Base-by-base conservation (phyloP, 192 early-diverging fungal species). In the Podochytrium sp. region DNA sequence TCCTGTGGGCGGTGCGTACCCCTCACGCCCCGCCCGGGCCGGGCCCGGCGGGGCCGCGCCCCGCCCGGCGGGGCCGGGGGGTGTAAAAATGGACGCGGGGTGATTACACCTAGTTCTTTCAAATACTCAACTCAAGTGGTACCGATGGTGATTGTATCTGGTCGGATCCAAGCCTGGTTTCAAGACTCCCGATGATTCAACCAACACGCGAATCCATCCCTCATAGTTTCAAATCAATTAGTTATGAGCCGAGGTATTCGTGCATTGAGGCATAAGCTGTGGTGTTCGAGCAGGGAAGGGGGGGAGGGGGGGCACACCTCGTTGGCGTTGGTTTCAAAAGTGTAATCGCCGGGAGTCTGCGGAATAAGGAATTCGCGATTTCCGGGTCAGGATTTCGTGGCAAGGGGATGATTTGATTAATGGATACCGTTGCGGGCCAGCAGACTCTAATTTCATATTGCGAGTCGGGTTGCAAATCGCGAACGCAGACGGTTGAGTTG, bases 381-480 rank as follows among this genome's bases (percentile, higher is more conserved):
- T 14, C 12, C n/a, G 20, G 43, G 20, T 47, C 10, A 47, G 20
- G 6, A 61, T 33, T 39, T 55, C 23, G 25, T 12, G 37, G 33
- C 37, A 1, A 34, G 59, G 12, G 4, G 37, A 34, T 35, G 30
- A 12, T 61, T 7, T 25, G 20, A 20, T 14, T 7, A 41, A 39
- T 35, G 53, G 7, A 2, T 2, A 71, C 69, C 41, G 69, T 71
- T 59, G 69, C 69, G 14, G 69, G 69, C 69, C 69, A 71, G 30
- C 69, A 71, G 1, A 71, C 69, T 10, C 69, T 32, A 3, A 71
- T 20, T 40, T 71, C 69, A 47, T 71, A 71, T 18, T 32, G 33
- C 5, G 69, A 29, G 10, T 30, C 27, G 25, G 39, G 34, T 32
- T 25, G 12, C 10, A 71, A 32, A 16, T 30, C 41, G 35, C 69